Evolutionary conservation across 495 filamentous ascomycete species (phyloP).

Genomic region (Penicillium coprophilum): DNA sequence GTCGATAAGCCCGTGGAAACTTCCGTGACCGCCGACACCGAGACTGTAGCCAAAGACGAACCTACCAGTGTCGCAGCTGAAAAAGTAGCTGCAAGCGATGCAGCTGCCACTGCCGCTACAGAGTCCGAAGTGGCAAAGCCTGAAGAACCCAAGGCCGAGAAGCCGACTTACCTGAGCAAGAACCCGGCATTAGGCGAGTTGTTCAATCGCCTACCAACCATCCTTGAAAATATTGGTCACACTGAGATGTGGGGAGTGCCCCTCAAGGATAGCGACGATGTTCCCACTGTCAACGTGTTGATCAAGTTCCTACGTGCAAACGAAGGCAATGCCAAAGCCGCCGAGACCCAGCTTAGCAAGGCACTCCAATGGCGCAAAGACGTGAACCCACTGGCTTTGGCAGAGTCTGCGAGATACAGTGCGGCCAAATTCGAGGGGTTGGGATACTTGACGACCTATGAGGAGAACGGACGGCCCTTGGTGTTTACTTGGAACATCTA

Average conservation of each 20-base stretch:
- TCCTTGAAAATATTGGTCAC: constrained; percentile 53
- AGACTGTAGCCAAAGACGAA: constrained; percentile 16
- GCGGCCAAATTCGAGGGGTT: constrained; percentile 50
- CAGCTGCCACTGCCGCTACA: constrained; percentile 10
- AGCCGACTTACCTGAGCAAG: constrained; percentile 41
- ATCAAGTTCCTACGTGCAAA: constrained; percentile 93
- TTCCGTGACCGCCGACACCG: constrained; percentile 12
- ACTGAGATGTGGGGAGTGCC: constrained; percentile 77
- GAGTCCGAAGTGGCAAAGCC: constrained; percentile 20
- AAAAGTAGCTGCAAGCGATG: constrained; percentile 14
- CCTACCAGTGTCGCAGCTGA: constrained; percentile 3
- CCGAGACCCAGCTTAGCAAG: constrained; percentile 70
- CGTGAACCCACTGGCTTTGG: constrained; percentile 48
- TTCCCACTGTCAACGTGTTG: constrained; percentile 76
- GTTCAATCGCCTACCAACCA: constrained; percentile 40
- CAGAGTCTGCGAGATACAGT: constrained; percentile 50
- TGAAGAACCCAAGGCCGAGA: constrained; percentile 29
- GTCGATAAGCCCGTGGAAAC: constrained; percentile 23
- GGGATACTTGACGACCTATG: constrained; percentile 53
- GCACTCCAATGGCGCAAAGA: constrained; percentile 79
- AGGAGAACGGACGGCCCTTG: constrained; percentile 45
- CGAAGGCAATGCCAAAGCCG: constrained; percentile 66
- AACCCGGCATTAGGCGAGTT: constrained; percentile 38
- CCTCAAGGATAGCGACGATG: constrained; percentile 53
- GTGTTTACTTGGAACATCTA: constrained; percentile 83